These are phyloP conservation scores for Exophiala calicioides DNA, from an alignment of 2,329 filamentous ascomycete genomes.

Conservation along the genomic window DNA sequence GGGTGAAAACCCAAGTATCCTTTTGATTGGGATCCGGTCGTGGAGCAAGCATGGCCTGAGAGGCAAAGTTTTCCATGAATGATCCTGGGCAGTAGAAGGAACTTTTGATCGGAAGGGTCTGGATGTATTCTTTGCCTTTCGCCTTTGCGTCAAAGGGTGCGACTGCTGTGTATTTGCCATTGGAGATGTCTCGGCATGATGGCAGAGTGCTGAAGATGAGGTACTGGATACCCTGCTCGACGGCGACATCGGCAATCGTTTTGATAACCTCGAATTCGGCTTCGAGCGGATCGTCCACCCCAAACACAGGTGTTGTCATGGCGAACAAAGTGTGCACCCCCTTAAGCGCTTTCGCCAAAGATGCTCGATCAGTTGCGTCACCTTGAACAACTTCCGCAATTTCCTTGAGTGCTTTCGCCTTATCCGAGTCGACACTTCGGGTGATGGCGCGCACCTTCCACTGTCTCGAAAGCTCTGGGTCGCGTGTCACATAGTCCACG, in stretches of 20 bases:
- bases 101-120: slow-evolving; percentile 48
- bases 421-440: slow-evolving; percentile 41
- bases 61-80: slow-evolving; percentile 57
- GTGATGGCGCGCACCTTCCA: slow-evolving; percentile 55
- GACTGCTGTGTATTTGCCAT: slow-evolving; percentile 39
- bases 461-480: slow-evolving; percentile 47
- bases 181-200: slow-evolving; percentile 29
- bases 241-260: slow-evolving; percentile 35
- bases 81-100: slow-evolving; percentile 57
- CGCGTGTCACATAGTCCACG: slow-evolving; percentile 47
- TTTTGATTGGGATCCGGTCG: slow-evolving; percentile 29
- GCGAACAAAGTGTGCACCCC: slow-evolving; percentile 52
- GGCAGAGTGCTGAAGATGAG: slow-evolving; percentile 37
- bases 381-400: slow-evolving; percentile 39
- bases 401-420: slow-evolving; percentile 31
- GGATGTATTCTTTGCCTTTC: slow-evolving; percentile 57
- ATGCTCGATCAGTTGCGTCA: slow-evolving; percentile 42
- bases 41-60: slow-evolving; percentile 27
- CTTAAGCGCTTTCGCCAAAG: slow-evolving; percentile 44
- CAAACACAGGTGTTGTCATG: slow-evolving; percentile 43
- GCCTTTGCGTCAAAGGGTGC: slow-evolving; percentile 61
- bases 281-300: slow-evolving; percentile 44
- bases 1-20: slow-evolving; percentile 34
- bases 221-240: slow-evolving; percentile 33
- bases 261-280: slow-evolving; percentile 36